These are phyloP conservation scores for Termitomyces sp. DNA, from an alignment of 1,284 basidiomycete species.

Conservation along the genomic window DNA sequence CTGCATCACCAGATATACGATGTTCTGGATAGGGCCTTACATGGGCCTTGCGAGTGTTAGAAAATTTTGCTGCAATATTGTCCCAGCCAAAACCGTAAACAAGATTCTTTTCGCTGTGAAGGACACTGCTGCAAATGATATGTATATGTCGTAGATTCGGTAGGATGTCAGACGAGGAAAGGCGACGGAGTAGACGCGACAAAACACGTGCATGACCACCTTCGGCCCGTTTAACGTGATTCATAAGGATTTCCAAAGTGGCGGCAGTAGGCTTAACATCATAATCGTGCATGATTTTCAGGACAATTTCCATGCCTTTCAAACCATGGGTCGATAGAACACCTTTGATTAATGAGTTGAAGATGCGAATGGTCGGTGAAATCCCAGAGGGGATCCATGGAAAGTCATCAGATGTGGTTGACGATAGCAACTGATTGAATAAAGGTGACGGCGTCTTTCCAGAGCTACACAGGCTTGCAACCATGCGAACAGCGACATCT, in stretches of 20 bases:
- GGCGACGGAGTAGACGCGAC: constrained; percentile 38
- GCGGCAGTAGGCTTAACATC: constrained; percentile 43
- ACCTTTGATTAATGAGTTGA: constrained; percentile 55
- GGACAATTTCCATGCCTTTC: constrained; percentile 35
- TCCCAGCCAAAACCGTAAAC: constrained; percentile 49
- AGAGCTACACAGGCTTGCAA: constrained; percentile 39
- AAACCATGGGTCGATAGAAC: constrained; percentile 44
- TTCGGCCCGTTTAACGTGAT: constrained; percentile 40
- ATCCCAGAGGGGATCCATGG: constrained; percentile 32
- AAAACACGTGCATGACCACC: constrained; percentile 39
- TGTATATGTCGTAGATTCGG: constrained; percentile 47
- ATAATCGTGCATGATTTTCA: constrained; percentile 49
- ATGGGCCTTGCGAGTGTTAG: constrained; percentile 21
- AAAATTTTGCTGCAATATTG: constrained; percentile 33
- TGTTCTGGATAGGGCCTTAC: constrained; percentile 16
- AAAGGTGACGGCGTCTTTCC: constrained; percentile 15
- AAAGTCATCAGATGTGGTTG: constrained; percentile 10
- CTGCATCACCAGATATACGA: constrained; percentile 23
- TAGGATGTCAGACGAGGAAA: constrained; percentile 33
- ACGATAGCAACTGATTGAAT: constrained; percentile 14
- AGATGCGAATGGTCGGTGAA: constrained; percentile 41
- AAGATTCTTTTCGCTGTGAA: constrained; percentile 43
- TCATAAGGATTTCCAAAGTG: constrained; percentile 51
- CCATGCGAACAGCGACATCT: constrained; percentile 43
- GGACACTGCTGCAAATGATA: constrained; percentile 42